Evolutionary conservation across 345 rosid species (phyloP).

Genomic region (Eucalyptus guilfoylei): DNA sequence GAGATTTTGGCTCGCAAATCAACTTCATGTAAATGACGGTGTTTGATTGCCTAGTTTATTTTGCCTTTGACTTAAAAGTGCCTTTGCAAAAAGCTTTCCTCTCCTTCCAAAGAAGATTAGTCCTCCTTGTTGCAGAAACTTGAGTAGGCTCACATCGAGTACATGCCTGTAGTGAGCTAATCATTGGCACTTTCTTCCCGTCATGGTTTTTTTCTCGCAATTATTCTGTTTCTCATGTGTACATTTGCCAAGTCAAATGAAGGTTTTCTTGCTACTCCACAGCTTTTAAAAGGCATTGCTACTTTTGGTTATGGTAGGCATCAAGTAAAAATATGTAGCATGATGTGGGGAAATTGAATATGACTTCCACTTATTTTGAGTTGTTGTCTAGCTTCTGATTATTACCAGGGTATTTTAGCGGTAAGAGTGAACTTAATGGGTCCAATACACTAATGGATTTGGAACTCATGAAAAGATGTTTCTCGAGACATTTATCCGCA

Average conservation of each 20-base stretch:
- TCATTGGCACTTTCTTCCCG: not conserved
- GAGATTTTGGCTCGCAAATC: not conserved
- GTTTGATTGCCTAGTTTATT: not conserved
- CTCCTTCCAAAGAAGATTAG: not conserved
- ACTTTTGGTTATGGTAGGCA: not conserved
- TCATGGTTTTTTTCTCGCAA: not conserved
- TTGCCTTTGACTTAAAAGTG: not conserved
- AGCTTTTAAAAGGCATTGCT: not conserved
- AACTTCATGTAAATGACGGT: not conserved
- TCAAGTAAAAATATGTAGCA: not conserved
- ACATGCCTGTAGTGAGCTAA: not conserved
- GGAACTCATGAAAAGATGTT: not conserved
- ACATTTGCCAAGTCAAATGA: not conserved
- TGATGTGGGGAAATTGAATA: not conserved
- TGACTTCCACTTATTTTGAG: not conserved
- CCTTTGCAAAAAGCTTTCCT: not conserved
- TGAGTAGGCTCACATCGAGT: not conserved
- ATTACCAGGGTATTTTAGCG: not conserved
- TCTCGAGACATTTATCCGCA: not conserved
- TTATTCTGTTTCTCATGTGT: not conserved
- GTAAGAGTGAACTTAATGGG: not conserved
- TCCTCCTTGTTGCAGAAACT: not conserved
- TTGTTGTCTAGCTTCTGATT: not conserved
- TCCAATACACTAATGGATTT: not conserved
- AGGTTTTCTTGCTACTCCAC: not conserved